These are phyloP conservation scores for Pythium graminicola DNA, from an alignment of 352 stramenopile species.

Conservation along the genomic window DNA sequence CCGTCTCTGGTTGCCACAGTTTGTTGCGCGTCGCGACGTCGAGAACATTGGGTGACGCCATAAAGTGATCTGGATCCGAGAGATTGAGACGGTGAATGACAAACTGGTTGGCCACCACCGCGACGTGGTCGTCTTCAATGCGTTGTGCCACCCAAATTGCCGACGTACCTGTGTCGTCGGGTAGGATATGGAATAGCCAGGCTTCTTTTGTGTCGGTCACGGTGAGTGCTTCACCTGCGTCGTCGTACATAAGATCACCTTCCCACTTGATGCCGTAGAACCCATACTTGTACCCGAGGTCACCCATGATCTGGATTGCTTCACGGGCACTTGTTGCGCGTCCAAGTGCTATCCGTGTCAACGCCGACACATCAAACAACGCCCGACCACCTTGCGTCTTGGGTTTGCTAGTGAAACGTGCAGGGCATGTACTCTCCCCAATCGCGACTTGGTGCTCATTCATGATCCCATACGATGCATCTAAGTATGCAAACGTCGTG, in stretches of 20 bases:
- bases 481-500: conserved; percentile 72
- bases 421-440: conserved; percentile 74
- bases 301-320: conserved; percentile 89
- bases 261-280: conserved; percentile 92
- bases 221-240: conserved; percentile 86
- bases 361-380: conserved; percentile 84
- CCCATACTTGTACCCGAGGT: conserved; percentile 88
- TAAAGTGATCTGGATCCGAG: conserved; percentile 70
- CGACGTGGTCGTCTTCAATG: conserved; percentile 81
- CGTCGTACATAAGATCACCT: conserved; percentile 41
- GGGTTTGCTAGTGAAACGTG: conserved; percentile 54
- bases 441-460: conserved; percentile 81
- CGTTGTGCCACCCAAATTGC: conserved; percentile 92
- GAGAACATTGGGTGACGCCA: conserved; percentile 86
- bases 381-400: conserved; percentile 66
- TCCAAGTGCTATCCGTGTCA: conserved; percentile 88
- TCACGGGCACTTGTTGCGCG: conserved; percentile 70
- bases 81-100: conserved; percentile 87
- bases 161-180: conserved; percentile 89
- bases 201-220: conserved; percentile 88
- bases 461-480: conserved; percentile 76
- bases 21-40: conserved; percentile 80
- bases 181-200: conserved; percentile 95
- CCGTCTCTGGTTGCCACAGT: conserved; percentile 56
- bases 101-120: conserved; percentile 91